Evolutionary conservation across 306 rosid species (phyloP).

Genomic region (Spatholobus suberectus): DNA sequence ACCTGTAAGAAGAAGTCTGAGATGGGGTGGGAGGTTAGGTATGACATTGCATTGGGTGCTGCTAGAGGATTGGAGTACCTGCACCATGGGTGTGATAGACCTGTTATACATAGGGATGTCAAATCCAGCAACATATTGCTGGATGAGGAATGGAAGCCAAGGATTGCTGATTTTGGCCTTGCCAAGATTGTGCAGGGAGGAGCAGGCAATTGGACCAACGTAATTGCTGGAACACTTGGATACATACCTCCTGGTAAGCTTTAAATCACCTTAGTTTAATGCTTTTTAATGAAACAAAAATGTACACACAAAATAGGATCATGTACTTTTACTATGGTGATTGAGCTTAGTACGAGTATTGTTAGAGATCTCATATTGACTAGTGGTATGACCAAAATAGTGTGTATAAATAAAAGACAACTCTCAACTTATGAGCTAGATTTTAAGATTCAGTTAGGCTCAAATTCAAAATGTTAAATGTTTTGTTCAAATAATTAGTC

Average conservation of each 20-base stretch:
- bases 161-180: slow-evolving; percentile 91
- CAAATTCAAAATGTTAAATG: no score
- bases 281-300: no score
- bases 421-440: no score
- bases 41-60: slow-evolving; percentile 83
- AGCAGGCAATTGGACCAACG: slow-evolving; percentile 67
- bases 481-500: slow-evolving; percentile 4
- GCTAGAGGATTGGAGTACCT: slow-evolving; percentile 91
- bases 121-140: slow-evolving; percentile 87
- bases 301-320: no score
- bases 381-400: no score
- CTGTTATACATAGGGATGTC: slow-evolving; percentile 88
- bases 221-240: slow-evolving; percentile 86
- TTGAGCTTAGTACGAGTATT: neutral
- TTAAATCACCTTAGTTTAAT: neutral
- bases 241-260: slow-evolving; percentile 90
- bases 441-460: no score
- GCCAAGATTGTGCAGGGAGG: slow-evolving; percentile 79
- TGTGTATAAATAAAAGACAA: no score
- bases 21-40: slow-evolving; percentile 84
- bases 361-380: no score
- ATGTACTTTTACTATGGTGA: neutral
- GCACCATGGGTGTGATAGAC: slow-evolving; percentile 78
- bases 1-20: slow-evolving; percentile 49
- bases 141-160: slow-evolving; percentile 83